phyloP scores from a whole-genome alignment of 768 basidiomycete genomes.

The Mycena olivaceomarginata region DNA sequence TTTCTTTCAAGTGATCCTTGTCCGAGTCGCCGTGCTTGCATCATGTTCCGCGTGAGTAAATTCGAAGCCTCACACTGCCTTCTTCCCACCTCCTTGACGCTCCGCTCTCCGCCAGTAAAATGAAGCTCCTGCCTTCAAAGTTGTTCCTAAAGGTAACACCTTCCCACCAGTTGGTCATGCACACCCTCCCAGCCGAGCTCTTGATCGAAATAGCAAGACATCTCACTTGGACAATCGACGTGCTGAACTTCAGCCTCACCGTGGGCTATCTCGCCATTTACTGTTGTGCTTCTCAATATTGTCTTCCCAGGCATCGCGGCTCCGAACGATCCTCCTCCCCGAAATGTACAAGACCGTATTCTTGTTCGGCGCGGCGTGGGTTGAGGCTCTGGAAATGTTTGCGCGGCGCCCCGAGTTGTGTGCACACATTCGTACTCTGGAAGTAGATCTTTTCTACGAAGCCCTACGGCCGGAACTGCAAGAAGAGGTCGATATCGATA shows the following conservation, averaged over 20 bases:
- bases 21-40: too few species aligned
- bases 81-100: not conserved
- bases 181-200: not conserved
- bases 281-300: not conserved
- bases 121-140: not conserved
- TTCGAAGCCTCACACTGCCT: not conserved
- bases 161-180: not conserved
- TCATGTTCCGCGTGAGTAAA: too few species aligned
- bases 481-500: not conserved
- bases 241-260: not conserved
- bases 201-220: not conserved
- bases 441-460: not conserved
- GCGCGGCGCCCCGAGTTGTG: not conserved
- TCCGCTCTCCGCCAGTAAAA: not conserved
- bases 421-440: not conserved
- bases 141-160: not conserved
- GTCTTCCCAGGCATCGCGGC: not conserved
- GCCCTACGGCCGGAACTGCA: not conserved
- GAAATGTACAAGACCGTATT: not conserved
- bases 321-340: not conserved
- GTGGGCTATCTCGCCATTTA: not conserved
- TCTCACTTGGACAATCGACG: not conserved
- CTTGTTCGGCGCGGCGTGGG: not conserved
- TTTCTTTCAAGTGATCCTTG: too few species aligned
- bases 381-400: not conserved